Base-by-base conservation (phyloP, 2,329 filamentous ascomycete genomes). In the Ophiobolus disseminans region DNA sequence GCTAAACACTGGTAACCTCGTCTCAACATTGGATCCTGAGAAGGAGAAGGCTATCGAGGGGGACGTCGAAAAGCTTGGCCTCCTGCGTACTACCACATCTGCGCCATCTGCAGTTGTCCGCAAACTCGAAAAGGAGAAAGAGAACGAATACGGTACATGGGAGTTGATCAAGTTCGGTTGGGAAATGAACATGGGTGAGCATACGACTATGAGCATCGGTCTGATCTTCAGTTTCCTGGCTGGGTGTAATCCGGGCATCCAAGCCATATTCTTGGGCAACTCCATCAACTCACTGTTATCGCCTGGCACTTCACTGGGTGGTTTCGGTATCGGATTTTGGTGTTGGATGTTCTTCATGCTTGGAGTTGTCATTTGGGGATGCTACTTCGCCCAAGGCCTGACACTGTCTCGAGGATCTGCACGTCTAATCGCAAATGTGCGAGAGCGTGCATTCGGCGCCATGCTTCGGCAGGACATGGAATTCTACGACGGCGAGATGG, bases 401-500 rank as follows among this genome's bases (percentile, higher is more conserved):
- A 65, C 65, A 2, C 92, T 97, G 61, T 92, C 91, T 14, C 62
- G 52, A 42, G 66, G 66, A 20, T 70, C 66, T 11, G 66, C 69
- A 26, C 82, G 86, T 31, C 82, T 97, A 19, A 83, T 97, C 45
- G 89, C 90, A 68, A 86, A 91, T 16, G 90, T 93, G 1, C 85
- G 94, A 61, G 86, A 94, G 71, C 80, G 80, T 44, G 89, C 91
- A 4, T 97, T 99, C 78, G 82, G 90, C 23, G 82, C 87, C 23
- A 93, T 97, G 80, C 85, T 97, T 42, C 89, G 93, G 52, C 69
- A 72, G 22, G 94, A 97, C 52, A 93, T 97, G 46, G 80, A 86
- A 28, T 97, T 93, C 73, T 99, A 96, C 61, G 94, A 97, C 70
- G 82, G 80, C 32, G 91, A 97, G 51, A 88, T 94, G 69, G 96